Evolutionary conservation across 306 rosid species (phyloP).

Genomic region (Citrullus amarus): DNA sequence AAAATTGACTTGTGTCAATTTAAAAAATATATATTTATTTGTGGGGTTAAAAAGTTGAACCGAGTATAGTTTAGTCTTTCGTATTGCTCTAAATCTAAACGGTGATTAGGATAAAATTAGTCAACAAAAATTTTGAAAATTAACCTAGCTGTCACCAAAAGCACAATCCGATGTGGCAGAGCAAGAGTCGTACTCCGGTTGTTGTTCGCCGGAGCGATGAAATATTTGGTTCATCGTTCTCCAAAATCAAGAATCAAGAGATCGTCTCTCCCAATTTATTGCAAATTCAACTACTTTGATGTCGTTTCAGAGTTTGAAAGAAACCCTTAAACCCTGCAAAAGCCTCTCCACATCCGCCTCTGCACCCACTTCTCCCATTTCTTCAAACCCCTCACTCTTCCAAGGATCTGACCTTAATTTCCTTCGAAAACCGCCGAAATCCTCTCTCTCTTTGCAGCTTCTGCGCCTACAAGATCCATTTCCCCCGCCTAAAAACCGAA

Average conservation of each 20-base stretch:
- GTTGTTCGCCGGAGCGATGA: not conserved
- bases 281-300: slow-evolving; percentile 14
- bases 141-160: not conserved
- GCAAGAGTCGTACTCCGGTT: not conserved
- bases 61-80: no score
- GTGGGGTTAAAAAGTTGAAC: no score
- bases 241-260: not conserved
- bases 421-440: slow-evolving; percentile 66
- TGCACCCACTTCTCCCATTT: slow-evolving; percentile 15
- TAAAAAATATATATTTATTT: no score
- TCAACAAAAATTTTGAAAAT: not conserved
- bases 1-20: no score
- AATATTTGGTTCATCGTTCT: not conserved
- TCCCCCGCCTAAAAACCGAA: slow-evolving; percentile 14
- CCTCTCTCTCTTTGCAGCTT: slow-evolving; percentile 63
- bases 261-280: not conserved
- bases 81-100: no score
- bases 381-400: slow-evolving; percentile 19
- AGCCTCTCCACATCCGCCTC: slow-evolving; percentile 16
- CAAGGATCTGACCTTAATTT: slow-evolving; percentile 15
- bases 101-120: no score
- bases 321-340: slow-evolving; percentile 49
- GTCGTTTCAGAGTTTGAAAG: slow-evolving; percentile 65
- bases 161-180: not conserved
- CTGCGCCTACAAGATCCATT: slow-evolving; percentile 46